Conservation (phyloP, 441 rosid species). For the Metrosideros polymorpha region DNA sequence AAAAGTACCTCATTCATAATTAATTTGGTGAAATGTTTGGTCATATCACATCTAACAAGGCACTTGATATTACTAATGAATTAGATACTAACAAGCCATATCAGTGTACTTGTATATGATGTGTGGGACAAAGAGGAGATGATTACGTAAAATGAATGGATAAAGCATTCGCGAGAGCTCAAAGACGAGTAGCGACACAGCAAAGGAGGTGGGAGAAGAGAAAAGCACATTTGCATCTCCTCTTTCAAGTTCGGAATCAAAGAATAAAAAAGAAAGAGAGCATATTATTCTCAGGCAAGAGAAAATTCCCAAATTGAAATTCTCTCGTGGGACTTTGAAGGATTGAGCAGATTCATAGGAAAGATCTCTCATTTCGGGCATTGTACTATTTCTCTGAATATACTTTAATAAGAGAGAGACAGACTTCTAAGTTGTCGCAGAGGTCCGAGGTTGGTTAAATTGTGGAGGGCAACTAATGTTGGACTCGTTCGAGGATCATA, state of each 20-base stretch:
- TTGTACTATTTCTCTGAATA: background rate
- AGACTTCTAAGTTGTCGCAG: background rate
- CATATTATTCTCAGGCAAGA: background rate
- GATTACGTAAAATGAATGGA: no score
- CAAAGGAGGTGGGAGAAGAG: background rate
- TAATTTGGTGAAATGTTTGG: background rate
- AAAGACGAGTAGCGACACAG: no score
- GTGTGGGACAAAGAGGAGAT: no score
- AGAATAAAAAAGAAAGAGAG: background rate
- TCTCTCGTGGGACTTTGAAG: background rate
- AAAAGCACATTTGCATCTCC: background rate
- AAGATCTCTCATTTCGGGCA: background rate
- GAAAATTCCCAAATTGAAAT: background rate
- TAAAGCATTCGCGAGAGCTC: no score
- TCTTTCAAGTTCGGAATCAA: background rate
- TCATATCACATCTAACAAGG: background rate
- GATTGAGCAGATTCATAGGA: background rate
- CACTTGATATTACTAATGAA: background rate
- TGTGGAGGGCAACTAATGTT: no score
- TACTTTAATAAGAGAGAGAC: background rate
- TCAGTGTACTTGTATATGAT: no score
- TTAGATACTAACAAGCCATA: no score
- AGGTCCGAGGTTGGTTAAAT: no score
- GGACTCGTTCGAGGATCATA: background rate
- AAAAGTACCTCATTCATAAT: background rate